A percentile compares a stretch with the other conserved stretches of the same genome.
phyloP scores from a whole-genome alignment of 2,329 filamentous ascomycete genomes.

The Epichloe elymi region DNA sequence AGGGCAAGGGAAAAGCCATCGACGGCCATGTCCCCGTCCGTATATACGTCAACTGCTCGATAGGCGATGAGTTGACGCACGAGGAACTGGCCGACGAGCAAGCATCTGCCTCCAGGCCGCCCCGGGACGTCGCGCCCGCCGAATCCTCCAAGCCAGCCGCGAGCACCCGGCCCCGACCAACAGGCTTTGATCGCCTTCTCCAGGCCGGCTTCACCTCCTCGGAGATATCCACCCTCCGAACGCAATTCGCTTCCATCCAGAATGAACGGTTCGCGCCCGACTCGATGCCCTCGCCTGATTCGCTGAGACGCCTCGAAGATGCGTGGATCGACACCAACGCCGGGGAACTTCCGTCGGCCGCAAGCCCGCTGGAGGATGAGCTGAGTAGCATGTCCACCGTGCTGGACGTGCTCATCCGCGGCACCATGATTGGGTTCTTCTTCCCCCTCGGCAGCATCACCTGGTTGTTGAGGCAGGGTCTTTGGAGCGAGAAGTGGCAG shows the following conservation, averaged over 20 bases:
- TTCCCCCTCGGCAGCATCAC: constrained; percentile 79
- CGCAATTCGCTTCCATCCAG: constrained; percentile 81
- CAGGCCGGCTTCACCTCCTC: constrained; percentile 66
- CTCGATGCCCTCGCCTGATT: constrained; percentile 68
- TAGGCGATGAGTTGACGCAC: constrained; percentile 60
- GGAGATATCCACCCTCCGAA: constrained; percentile 72
- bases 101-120: constrained; percentile 25
- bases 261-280: constrained; percentile 73
- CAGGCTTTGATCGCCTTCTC: constrained; percentile 81
- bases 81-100: constrained; percentile 59
- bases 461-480: constrained; percentile 74
- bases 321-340: constrained; percentile 71
- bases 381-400: constrained; percentile 38
- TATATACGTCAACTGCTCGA: constrained; percentile 87
- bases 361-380: constrained; percentile 27
- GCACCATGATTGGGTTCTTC: constrained; percentile 85
- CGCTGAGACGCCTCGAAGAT: constrained; percentile 70
- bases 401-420: constrained; percentile 76
- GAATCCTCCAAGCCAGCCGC: constrained; percentile 13
- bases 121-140: constrained; percentile 30
- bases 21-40: constrained; percentile 22
- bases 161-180: constrained; percentile 23
- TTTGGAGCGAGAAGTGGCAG: constrained; percentile 74
- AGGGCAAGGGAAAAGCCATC: constrained; percentile 58
- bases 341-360: constrained; percentile 26